Evolutionary conservation across 2,329 filamentous ascomycete genomes (phyloP).

Genomic region (Xylaria hypoxylon): DNA sequence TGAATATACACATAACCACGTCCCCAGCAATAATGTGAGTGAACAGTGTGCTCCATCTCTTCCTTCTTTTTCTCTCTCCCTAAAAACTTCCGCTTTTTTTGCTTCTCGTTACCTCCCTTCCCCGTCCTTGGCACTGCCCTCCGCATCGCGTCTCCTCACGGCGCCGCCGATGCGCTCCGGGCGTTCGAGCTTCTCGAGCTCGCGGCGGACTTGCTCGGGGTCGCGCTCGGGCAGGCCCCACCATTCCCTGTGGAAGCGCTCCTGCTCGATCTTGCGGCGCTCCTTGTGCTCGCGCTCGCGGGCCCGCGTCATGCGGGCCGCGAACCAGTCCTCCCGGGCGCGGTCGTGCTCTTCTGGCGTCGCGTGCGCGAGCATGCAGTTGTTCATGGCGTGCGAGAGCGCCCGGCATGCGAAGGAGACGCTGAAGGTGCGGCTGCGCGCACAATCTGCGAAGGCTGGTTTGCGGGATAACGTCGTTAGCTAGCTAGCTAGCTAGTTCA

Average conservation of each 20-base stretch:
- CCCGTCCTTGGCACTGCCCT: conserved; percentile 4
- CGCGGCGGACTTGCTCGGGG: conserved; percentile 60
- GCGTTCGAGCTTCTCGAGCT: conserved; percentile 63
- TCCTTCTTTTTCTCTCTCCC: not conserved
- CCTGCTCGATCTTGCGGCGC: conserved; percentile 69
- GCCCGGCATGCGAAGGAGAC: conserved; percentile 87
- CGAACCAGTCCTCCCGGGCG: conserved; percentile 94
- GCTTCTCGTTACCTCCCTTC: conserved; percentile 17
- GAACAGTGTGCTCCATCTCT: not conserved
- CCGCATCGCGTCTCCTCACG: conserved; percentile 13
- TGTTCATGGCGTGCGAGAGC: conserved; percentile 88
- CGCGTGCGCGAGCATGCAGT: conserved; percentile 89
- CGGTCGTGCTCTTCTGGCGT: conserved; percentile 87
- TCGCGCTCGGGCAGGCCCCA: conserved; percentile 72
- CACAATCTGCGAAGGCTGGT: conserved; percentile 91
- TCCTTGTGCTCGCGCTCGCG: conserved; percentile 73
- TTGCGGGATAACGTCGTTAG: not conserved
- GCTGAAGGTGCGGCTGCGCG: conserved; percentile 84
- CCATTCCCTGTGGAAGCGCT: conserved; percentile 74
- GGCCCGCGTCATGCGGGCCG: conserved; percentile 76
- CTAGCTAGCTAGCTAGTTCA: not conserved
- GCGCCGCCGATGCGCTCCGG: conserved; percentile 67
- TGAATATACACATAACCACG: conserved; percentile 3
- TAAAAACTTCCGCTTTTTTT: not conserved
- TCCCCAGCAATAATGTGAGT: not conserved